Evolutionary conservation across 805 yeast species (phyloP), one percentile per base, ranked within the genome.

Genomic region (Lachancea fermentati): DNA sequence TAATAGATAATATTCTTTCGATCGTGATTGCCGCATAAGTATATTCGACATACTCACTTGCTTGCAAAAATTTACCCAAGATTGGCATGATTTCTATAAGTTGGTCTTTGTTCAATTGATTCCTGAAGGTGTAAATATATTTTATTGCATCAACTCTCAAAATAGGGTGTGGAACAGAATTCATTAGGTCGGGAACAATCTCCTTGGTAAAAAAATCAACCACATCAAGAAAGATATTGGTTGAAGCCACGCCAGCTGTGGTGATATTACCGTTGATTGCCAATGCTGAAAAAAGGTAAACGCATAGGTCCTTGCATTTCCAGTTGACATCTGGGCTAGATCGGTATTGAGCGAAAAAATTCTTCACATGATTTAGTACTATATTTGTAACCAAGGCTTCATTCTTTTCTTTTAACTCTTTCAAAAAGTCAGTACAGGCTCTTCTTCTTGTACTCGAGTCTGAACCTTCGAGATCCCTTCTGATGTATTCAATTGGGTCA

Each of bases 191-290:
- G 3, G 82, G 78, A 5, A 94, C 93, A 54, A 93, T 79, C 57
- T 86, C 81, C 14, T 73, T 74, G 1, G 81, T 70, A 63, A 94
- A 94, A 60, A 91, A 93, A 28, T 76, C 78, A 17, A 91, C 87
- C 12, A 93, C 89, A 60, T 93, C 95, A 14, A 91, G 78, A 43
- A 86, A 66, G 31, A 81, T 68, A 59, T 91, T 93, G 3, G 95
- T 86, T 2, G 95, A 78, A 1, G 94, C 75, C 13, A 89, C 89
- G 38, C 97, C 97, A 7, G 84, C 71, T 37, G 78, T 78, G 0
- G 97, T 85, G n/a, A 87, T 72, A 14, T 84, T 74, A 5, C 97
- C 96, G 60, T 87, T 89, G 1, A 95, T 81, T 3, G 98, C 97
- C 49, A 93, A 72, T 0, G 96, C 80, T 32, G 93, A 76, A 59